Evolutionary conservation across 169 alveolate genomes (phyloP), one percentile per base, ranked within the genome.

Genomic region (Plasmodium knowlesi): DNA sequence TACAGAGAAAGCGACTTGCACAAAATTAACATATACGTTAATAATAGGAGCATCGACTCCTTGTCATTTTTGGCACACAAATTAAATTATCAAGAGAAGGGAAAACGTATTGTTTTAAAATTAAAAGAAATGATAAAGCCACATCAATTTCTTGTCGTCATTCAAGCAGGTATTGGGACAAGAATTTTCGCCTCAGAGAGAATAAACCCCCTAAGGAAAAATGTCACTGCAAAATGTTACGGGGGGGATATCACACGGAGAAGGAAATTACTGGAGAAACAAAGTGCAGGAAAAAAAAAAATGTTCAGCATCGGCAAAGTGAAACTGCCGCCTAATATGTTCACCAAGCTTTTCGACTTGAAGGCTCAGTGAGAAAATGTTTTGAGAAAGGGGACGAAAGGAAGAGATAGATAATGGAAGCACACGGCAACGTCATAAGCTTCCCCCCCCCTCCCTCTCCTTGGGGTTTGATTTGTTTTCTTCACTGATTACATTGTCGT

Each of bases 231-330:
- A 22, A 97, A 97, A 89, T 97, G 99, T 88, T 98, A 98, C 94
- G 99, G 99, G 16, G 99, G 99, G 2, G 99, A 98, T 95, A 96
- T 96, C n/a, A 93, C 99, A 25, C 93, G 99, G 80, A 98, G 98
- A 81, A 97, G 96, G 92, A 98, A 98, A 91, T 96, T 98, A 37
- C 96, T 98, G 37, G 99, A 97, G 79, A 98, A 97, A 82, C 98
- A 98, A 90, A 98, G 98, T 78, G 98, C 95, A 81, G 99, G 98
- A 28, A 98, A 96, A 79, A 97, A 95, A 92, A 95, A 88, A 82
- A 95, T 91, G 95, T 91, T 91, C 71, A 96, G 97, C 88, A 96
- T 83, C 46, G 94, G 96, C n/a, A 96, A 22, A 98, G 98, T 28
- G 74, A 90, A 61, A 94, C 96, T 72, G 28, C 85, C 95, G 14